Evolutionary conservation across 768 basidiomycete species (phyloP), one percentile per base, ranked within the genome.

Genomic region (Mrakia hoshinonis): DNA sequence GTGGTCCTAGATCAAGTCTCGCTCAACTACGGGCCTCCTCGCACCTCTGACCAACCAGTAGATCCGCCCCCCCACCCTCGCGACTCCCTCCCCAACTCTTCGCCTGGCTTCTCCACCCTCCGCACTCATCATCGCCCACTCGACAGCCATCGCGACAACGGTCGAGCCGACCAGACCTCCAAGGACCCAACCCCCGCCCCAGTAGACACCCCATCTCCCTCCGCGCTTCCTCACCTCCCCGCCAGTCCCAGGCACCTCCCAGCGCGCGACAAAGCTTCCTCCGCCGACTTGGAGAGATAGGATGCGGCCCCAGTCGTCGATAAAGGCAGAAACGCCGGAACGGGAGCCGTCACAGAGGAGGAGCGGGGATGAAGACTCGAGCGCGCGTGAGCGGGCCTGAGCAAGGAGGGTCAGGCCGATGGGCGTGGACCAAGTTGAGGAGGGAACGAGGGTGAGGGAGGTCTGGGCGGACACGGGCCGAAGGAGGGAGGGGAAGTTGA

Each of bases 331-430:
- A 0, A 60, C 61, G 34, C 69, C 61, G 11, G 20, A 18, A 15
- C 43, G 34, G 3, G n/a, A 26, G 2, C 48, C 34, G 61, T 70
- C 69, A 49, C 69, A 70, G 29, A 70, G 24, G 15, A 70, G 24
- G 24, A 70, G 3, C 6, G 61, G 69, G 24, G 49, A 46, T 18
- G 29, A 29, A 9, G 47, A 29, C 39, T 70, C 69, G 29, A 70
- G 38, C 2, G 69, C 69, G 31, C 69, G 31, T 3, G 26, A 31
- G 2, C 69, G 58, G 6, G 69, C 69, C 29, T 64, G 69, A 12
- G 48, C 29, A 36, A 70, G 58, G 26, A 70, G 61, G 10, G 61
- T 52, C 34, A 36, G 34, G 0, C 38, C 69, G 13, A 70, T 38
- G 36, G 58, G 20, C 26, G 26, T 36, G 15, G 48, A 66, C 20